Evolutionary conservation across 495 filamentous ascomycete species (phyloP), one percentile per base, ranked within the genome.

Genomic region (Talaromyces stipitatus): DNA sequence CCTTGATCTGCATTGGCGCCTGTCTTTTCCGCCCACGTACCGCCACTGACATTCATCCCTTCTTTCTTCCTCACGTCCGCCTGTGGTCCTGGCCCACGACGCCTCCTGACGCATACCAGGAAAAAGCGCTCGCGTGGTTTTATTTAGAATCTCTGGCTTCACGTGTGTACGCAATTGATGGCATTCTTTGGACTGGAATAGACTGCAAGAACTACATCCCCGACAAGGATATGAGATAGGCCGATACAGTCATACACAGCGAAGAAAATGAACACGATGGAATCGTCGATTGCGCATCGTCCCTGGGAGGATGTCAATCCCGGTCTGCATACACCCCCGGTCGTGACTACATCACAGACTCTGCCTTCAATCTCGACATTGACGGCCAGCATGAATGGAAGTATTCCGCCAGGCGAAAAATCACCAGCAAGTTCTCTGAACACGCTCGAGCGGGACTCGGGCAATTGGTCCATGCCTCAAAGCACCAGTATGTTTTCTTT

Each of bases 391-490:
- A 77, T 76, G 72, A 70, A 64, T 23, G 38, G 62, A 6, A 58
- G 52, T 1, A 47, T 58, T 20, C 57, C 63, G 20, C 60, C 71
- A 2, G 63, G 70, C 1, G 75, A 76, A 59, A 77, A 77, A 55
- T 76, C 74, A 4, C 74, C 74, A 2, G 70, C 76, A 56, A 62
- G 69, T 1, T 78, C 75, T n/a, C 57, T 78, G 58, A 78, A 75
- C 50, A 76, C 75, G 9, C 69, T 77, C 59, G 74, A 78, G 56
- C 72, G 75, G 28, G 75, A 78, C 61, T 78, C 75, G 30, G 75
- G 75, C 50, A 76, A 75, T 64, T 78, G 75, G 75, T 78, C 75
- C 6, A 76, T 78, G 68, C 72, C 75, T 60, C 75, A 75, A 58
- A 78, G 75, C 60, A 76, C 74, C 63, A 73, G 75, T 78, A 67